Evolutionary conservation across 495 filamentous ascomycete genomes (phyloP), one percentile per base, ranked within the genome.

Genomic region (Talaromyces proteolyticus): DNA sequence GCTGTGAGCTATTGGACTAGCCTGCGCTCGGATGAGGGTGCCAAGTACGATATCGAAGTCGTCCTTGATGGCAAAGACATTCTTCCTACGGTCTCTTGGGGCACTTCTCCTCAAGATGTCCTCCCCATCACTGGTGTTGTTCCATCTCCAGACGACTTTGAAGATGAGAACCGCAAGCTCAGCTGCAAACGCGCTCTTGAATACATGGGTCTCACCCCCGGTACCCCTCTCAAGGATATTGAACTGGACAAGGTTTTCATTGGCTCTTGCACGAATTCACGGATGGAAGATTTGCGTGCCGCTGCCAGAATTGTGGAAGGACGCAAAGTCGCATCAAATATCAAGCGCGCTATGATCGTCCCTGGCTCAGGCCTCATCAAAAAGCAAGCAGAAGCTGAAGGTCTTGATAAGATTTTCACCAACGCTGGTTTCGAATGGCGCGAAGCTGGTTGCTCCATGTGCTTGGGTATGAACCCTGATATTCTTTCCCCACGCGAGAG

Each of bases 361-460:
- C 93, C 93, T 48, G 93, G 93, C 5, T 96, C 92, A 40, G 93
- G 93, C 49, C 77, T 96, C 7, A 86, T 98, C 57, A 98, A 97
- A 77, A 80, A 85, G 61, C 87, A 93, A 65, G 93, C 93, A 14
- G 93, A 98, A 67, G 66, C 78, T 0, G 93, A 98, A 65, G 91
- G 91, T 45, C 83, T 98, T 1, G 88, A 97, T 70, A 87, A 87
- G 73, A 86, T 95, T 56, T 98, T 98, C 66, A 63, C 71, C 17
- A 89, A 95, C 39, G 89, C 93, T 45, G 93, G 93, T 6, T 97
- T 96, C 50, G 93, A 98, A 64, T 97, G 92, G 92, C 80, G 93
- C 51, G 93, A 98, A 76, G 93, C 93, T 51, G 93, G 93, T 40
- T 98, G 93, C 75, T 91, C 86, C 47, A 98, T 98, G 93, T 98